Percentiles rank a stretch among this genome's conserved stretches.
phyloP scores from a whole-genome alignment of 768 basidiomycete genomes.

The Phanerodontia chrysosporium region DNA sequence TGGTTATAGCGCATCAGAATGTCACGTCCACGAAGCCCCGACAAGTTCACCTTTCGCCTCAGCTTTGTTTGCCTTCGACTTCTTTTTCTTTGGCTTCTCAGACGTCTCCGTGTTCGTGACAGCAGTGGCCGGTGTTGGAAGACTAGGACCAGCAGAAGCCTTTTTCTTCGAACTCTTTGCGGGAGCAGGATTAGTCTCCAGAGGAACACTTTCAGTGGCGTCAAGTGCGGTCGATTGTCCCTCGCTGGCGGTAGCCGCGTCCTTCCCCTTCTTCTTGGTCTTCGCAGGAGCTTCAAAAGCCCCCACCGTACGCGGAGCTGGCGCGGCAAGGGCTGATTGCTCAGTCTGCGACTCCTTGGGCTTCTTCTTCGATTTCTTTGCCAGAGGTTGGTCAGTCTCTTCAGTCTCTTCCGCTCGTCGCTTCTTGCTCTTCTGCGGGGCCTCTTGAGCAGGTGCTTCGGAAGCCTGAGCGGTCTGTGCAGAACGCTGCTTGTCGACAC shows the following conservation, averaged over 20 bases:
- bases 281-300: neutral
- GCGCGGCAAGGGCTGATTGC: neutral
- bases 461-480: neutral
- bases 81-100: slow-evolving; percentile 1
- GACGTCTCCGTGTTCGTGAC: neutral
- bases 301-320: neutral
- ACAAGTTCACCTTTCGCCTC: neutral
- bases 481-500: neutral
- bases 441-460: neutral
- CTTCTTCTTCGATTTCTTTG: slow-evolving; percentile 5
- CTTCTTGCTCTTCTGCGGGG: neutral
- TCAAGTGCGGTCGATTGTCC: neutral
- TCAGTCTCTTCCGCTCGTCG: neutral
- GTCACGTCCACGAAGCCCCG: no score
- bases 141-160: no score
- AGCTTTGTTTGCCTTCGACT: neutral
- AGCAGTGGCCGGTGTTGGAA: neutral
- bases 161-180: neutral
- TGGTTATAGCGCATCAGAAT: no score
- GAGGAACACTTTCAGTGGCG: neutral
- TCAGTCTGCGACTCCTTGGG: slow-evolving; percentile 14
- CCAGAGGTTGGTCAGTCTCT: neutral
- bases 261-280: slow-evolving; percentile 14
- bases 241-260: neutral
- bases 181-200: neutral